Percentiles rank a stretch among this genome's conserved stretches.
These are phyloP conservation scores for Solanum etuberosum DNA, from an alignment of 257 asterid species.

Conservation along the genomic window DNA sequence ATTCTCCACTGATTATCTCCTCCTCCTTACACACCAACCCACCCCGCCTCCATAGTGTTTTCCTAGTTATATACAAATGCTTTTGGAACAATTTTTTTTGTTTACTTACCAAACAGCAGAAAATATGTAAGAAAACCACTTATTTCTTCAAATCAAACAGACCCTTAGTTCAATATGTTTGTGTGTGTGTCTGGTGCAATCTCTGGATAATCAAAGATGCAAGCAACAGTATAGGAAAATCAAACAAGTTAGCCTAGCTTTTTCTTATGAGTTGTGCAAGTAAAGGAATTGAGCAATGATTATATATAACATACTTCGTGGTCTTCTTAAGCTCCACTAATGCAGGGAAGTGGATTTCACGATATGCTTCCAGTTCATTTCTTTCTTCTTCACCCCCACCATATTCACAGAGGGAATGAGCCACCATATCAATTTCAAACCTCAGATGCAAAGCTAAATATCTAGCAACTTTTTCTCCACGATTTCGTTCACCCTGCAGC, in stretches of 20 bases:
- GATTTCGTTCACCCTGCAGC: constrained; percentile 38
- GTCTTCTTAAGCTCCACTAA: constrained; percentile 52
- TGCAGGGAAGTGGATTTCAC: constrained; percentile 76
- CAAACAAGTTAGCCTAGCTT: background rate
- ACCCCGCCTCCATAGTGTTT: background rate
- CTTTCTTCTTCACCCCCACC: constrained; percentile 91
- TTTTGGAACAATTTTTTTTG: background rate
- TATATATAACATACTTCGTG: constrained; percentile 34
- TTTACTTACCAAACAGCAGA: background rate
- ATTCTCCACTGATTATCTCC: background rate
- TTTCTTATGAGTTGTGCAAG: background rate
- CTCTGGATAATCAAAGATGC: background rate
- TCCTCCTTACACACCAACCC: background rate
- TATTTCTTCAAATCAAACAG: background rate
- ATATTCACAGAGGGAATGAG: constrained; percentile 87
- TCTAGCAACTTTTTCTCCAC: constrained; percentile 40
- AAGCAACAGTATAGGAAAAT: background rate
- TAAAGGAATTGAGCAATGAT: background rate
- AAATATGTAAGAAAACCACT: background rate
- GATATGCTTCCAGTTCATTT: constrained; percentile 64
- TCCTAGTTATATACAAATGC: background rate
- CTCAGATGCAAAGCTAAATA: constrained; percentile 90
- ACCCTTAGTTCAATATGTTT: background rate
- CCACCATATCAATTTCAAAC: constrained; percentile 99
- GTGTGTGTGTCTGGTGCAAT: background rate